phyloP scores from a whole-genome alignment of 2,329 filamentous ascomycete species.

The Pseudogymnoascus sp. region DNA sequence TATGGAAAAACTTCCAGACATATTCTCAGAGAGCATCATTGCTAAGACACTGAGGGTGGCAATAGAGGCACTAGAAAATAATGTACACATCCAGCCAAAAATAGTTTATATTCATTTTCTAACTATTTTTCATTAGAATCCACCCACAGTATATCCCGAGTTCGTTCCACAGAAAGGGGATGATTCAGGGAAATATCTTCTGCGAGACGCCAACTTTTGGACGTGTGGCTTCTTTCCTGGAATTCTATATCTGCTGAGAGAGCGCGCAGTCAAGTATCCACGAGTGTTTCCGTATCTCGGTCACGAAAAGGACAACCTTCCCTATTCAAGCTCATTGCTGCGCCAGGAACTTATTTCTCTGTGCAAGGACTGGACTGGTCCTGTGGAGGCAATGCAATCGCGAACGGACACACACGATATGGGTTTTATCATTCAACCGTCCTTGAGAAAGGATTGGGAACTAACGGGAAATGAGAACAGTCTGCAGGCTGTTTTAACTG shows the following conservation, averaged over 20 bases:
- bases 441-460: constrained; percentile 41
- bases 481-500: constrained; percentile 34
- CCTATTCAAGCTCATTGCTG: neutral
- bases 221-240: constrained; percentile 35
- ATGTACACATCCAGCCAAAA: neutral
- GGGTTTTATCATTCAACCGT: constrained; percentile 45
- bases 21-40: constrained; percentile 18
- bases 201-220: constrained; percentile 26
- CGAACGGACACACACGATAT: constrained; percentile 46
- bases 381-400: constrained; percentile 29
- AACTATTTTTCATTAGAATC: constrained; percentile 12
- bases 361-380: constrained; percentile 29
- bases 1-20: constrained; percentile 9
- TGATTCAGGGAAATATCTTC: constrained; percentile 14
- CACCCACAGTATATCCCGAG: constrained; percentile 19
- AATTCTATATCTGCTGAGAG: constrained; percentile 29
- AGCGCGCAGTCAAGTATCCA: constrained; percentile 29
- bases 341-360: constrained; percentile 20
- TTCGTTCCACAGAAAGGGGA: constrained; percentile 19
- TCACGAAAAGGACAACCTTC: neutral
- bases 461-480: constrained; percentile 33
- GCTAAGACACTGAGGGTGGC: constrained; percentile 21
- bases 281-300: constrained; percentile 14
- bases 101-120: neutral
- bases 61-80: constrained; percentile 10